Base-by-base conservation (phyloP, 768 basidiomycete species). In the Steccherinum ochraceum region DNA sequence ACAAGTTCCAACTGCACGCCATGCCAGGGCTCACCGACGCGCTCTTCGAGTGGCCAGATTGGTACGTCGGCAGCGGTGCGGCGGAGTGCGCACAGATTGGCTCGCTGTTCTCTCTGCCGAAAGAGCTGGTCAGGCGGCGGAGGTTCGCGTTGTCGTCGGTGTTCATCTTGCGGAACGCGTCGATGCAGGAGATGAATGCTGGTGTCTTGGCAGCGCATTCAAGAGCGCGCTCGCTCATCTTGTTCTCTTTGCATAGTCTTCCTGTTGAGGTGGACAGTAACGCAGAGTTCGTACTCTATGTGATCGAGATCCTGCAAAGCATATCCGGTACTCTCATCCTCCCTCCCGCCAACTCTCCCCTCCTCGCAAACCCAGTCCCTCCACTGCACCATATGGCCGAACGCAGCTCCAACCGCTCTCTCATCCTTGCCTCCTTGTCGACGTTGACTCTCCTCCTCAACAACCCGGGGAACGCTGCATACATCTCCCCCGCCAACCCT, bases 21-120 rank as follows among this genome's bases (percentile, higher is more conserved):
- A 82, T 89, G 46, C 86, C 89, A 0, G 91, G 91, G 7, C 72
- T 94, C 40, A 80, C 89, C 21, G 86, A 92, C 58, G 86, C 84
- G 4, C 72, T 97, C 19, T 86, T 92, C 53, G 87, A 86, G 61
- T 92, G 87, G 86, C 92, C 93, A 2, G 83, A 89, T 61, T 87
- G 83, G 84, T 94, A 88, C 64, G 73, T 82, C 46, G 72, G 64
- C 2, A 78, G 83, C 55, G 83, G 84, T n/a, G 71, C 78, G 58
- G 73, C 73, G 56, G 64, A 69, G 50, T 63, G 64, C 25, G 67
- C 70, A 43, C 74, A 78, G 21, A 60, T 62, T 27, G 56, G 70
- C 25, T 45, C 67, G 7, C 66, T 90, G 30, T 91, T 90, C 55
- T 77, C 84, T 23, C 62, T 75, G 16, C 64, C 78, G 0, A 73